Conservation (phyloP, 331 rosid species). For the Quercus phellos region DNA sequence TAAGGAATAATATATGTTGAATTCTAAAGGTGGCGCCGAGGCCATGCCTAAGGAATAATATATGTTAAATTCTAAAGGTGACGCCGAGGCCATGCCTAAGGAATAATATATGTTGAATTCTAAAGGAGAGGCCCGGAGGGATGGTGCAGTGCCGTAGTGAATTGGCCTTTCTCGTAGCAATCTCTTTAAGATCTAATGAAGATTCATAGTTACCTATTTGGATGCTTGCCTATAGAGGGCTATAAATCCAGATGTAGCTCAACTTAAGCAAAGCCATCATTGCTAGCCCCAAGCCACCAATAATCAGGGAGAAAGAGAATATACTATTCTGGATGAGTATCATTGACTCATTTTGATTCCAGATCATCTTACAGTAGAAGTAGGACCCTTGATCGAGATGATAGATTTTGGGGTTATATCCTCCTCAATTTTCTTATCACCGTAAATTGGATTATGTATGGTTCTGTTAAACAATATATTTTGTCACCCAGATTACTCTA, state of each 20-base stretch:
- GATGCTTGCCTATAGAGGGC: conserved; percentile 3
- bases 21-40: background rate
- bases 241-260: conserved; percentile 1
- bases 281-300: conserved; percentile 13
- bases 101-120: conserved; percentile 13
- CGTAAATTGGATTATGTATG: no score
- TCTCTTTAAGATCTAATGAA: conserved; percentile 29
- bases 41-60: conserved; percentile 25
- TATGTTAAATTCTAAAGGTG: conserved; percentile 7
- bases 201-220: conserved; percentile 32
- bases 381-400: background rate
- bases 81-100: conserved; percentile 13
- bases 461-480: no score
- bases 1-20: conserved; percentile 17
- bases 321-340: background rate
- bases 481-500: no score
- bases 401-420: background rate
- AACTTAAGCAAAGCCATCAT: conserved; percentile 18
- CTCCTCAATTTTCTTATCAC: no score
- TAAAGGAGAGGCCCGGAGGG: conserved; percentile 31
- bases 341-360: background rate
- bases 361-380: background rate
- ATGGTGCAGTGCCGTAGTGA: conserved; percentile 44
- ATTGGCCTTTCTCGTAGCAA: conserved; percentile 29
- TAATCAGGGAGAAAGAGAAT: background rate